phyloP scores from a whole-genome alignment of 2,329 filamentous ascomycete genomes.

The Colletotrichum sp. region DNA sequence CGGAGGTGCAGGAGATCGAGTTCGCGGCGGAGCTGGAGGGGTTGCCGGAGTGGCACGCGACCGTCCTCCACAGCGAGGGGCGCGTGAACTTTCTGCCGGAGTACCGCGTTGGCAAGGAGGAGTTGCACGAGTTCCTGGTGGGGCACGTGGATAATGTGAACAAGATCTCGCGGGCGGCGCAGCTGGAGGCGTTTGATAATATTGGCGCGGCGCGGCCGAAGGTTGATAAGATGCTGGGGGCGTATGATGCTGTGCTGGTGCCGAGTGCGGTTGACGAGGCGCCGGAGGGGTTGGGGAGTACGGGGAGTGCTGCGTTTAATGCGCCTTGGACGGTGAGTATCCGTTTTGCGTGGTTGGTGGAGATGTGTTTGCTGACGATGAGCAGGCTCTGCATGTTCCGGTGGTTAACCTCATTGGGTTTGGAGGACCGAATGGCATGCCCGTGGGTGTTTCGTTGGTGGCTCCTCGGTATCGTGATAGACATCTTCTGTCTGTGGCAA shows the following conservation, averaged over 20 bases:
- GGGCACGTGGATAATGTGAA: conserved; percentile 56
- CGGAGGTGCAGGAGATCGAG: conserved; percentile 59
- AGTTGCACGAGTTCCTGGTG: conserved; percentile 49
- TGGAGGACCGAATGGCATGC: conserved; percentile 55
- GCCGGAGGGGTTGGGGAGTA: conserved; percentile 53
- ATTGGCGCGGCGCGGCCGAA: conserved; percentile 54
- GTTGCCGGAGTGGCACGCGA: conserved; percentile 56
- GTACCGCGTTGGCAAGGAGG: conserved; percentile 50
- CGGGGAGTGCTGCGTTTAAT: conserved; percentile 60
- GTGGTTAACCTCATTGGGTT: conserved; percentile 71
- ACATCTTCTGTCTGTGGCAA: conserved; percentile 47
- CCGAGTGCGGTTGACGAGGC: conserved; percentile 64
- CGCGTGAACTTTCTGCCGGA: conserved; percentile 58
- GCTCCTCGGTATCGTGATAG: conserved; percentile 51
- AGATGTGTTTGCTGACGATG: conserved; percentile 25
- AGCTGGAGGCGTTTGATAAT: conserved; percentile 58
- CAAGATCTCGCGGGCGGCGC: conserved; percentile 47
- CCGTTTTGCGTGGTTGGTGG: conserved; percentile 15
- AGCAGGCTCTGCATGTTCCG: conserved; percentile 61
- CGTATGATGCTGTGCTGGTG: conserved; percentile 59
- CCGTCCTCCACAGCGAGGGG: conserved; percentile 57
- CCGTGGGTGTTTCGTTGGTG: conserved; percentile 63
- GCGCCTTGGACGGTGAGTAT: conserved; percentile 56
- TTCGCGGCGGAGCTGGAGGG: conserved; percentile 54
- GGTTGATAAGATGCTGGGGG: conserved; percentile 51